Evolutionary conservation across 768 basidiomycete species (phyloP).

Genomic region (Hemileccinum impolitum): DNA sequence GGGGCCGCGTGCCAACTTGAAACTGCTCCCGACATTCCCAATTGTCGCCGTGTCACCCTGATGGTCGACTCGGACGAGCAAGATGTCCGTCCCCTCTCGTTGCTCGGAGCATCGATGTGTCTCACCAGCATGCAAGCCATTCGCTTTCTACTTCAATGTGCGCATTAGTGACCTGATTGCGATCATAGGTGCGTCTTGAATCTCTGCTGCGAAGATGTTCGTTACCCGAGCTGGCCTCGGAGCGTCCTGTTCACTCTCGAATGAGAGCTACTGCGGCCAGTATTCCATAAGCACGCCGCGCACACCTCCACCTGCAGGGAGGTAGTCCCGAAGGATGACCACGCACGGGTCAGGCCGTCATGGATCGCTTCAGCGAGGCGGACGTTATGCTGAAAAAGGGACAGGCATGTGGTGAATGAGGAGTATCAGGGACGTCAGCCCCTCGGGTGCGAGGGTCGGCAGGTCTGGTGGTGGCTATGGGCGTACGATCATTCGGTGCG

Average conservation of each 20-base stretch:
- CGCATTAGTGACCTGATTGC: constrained; percentile 24
- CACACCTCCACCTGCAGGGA: neutral
- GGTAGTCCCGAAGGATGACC: neutral
- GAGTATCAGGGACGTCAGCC: neutral
- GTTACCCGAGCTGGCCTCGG: too few species aligned
- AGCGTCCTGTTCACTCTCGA: too few species aligned
- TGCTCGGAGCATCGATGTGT: too few species aligned
- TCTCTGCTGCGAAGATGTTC: too few species aligned
- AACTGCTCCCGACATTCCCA: too few species aligned
- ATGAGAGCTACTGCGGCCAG: neutral
- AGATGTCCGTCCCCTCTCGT: constrained; percentile 6
- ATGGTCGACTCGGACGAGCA: too few species aligned
- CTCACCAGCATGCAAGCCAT: constrained; percentile 11
- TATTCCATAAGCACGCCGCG: neutral
- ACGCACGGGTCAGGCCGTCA: neutral
- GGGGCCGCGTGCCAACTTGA: too few species aligned
- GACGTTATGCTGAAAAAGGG: neutral
- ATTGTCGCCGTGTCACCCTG: too few species aligned
- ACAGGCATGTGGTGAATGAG: too few species aligned
- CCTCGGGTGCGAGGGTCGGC: constrained; percentile 7
- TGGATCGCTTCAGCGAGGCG: too few species aligned
- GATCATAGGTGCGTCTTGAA: constrained; percentile 16
- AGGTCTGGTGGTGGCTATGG: constrained; percentile 1
- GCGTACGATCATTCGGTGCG: neutral
- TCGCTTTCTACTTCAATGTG: constrained; percentile 8